phyloP scores from a whole-genome alignment of 208 protist species.

The Trichomonas tenax region DNA sequence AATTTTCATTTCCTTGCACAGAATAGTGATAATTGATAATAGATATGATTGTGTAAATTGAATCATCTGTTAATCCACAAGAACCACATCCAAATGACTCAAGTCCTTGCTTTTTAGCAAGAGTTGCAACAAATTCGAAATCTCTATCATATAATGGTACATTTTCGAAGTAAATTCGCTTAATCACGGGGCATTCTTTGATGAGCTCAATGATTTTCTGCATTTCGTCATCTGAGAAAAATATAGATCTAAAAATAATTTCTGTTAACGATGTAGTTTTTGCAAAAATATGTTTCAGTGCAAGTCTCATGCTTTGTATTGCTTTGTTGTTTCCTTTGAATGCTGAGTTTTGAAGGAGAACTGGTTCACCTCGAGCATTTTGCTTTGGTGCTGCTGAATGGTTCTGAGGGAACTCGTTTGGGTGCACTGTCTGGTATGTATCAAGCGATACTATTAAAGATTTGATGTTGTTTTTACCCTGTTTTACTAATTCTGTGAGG shows the following conservation, averaged over 20 bases:
- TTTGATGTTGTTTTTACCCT: neutral
- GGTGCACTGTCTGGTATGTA: neutral
- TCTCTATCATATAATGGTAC: neutral
- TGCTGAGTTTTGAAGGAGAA: neutral
- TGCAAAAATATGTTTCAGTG: neutral
- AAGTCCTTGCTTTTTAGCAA: neutral
- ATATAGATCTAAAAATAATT: neutral
- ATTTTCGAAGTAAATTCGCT: neutral
- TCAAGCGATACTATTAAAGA: neutral
- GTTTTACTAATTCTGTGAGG: neutral
- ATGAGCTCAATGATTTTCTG: neutral
- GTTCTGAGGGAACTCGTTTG: neutral
- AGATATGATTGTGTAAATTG: neutral
- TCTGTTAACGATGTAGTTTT: neutral
- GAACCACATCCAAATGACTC: neutral
- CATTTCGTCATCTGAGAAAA: neutral
- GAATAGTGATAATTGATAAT: neutral
- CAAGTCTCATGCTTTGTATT: neutral
- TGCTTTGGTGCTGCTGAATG: neutral
- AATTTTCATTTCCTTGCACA: neutral
- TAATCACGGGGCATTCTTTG: neutral
- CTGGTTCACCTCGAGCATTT: neutral
- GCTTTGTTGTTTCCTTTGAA: neutral
- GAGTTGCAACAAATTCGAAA: neutral
- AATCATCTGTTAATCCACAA: constrained; percentile 5